Evolutionary conservation across 352 stramenopile genomes (phyloP).

Genomic region (Phytopythium montanum): DNA sequence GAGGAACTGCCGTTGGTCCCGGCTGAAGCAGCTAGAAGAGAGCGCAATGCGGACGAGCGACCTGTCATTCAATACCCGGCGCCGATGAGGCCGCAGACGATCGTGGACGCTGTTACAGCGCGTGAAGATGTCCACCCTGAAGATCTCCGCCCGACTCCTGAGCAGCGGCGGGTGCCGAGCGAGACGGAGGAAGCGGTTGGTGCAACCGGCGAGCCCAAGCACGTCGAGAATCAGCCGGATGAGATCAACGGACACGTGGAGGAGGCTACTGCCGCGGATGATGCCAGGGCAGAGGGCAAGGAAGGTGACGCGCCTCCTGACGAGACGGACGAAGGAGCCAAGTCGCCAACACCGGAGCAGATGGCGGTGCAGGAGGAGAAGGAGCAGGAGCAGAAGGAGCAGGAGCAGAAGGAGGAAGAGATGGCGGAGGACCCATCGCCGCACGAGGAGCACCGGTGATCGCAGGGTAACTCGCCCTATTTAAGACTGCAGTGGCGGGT

Average conservation of each 20-base stretch:
- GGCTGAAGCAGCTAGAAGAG: not conserved
- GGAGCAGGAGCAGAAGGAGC: not conserved
- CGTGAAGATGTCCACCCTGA: too few species aligned
- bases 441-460: conserved; percentile 4
- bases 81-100: not conserved
- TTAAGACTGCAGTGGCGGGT: not conserved
- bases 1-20: not conserved
- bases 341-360: not conserved
- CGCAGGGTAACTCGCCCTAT: not conserved
- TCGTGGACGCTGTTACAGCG: not conserved
- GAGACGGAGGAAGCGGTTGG: not conserved
- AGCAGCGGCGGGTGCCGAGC: not conserved
- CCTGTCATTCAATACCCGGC: not conserved
- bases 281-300: not conserved
- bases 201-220: not conserved
- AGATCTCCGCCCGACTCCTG: not conserved
- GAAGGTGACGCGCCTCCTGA: not conserved
- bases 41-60: not conserved
- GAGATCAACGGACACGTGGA: not conserved
- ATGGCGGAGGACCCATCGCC: not conserved
- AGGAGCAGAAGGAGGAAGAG: not conserved
- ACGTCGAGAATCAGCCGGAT: not conserved
- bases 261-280: not conserved
- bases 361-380: not conserved
- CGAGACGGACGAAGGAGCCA: not conserved